Conservation (phyloP, 2,329 filamentous ascomycete species). For the Arthrinium phaeospermum region DNA sequence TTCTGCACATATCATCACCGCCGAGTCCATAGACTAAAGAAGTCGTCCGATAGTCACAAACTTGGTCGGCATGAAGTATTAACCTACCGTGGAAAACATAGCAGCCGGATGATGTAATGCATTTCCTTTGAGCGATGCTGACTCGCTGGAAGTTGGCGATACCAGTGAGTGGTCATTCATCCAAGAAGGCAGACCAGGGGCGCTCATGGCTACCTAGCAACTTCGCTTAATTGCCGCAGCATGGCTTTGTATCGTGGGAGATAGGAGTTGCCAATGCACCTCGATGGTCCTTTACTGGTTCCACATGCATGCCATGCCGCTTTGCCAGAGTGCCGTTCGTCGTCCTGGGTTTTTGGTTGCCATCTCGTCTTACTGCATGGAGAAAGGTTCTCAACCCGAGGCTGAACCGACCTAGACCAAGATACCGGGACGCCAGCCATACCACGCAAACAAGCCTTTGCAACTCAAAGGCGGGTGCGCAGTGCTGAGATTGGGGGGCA, state of each 20-base stretch:
- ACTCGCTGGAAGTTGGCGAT: neutral
- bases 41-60: neutral
- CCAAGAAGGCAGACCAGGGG: neutral
- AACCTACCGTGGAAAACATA: neutral
- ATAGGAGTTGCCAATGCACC: neutral
- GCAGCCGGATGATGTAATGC: neutral
- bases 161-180: constrained; percentile 8
- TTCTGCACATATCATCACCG: neutral
- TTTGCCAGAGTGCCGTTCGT: neutral
- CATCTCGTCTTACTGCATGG: neutral
- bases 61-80: neutral
- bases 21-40: neutral
- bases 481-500: neutral
- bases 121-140: neutral
- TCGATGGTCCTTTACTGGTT: neutral
- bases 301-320: neutral
- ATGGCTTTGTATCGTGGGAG: neutral
- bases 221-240: neutral
- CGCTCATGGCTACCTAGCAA: constrained; percentile 8
- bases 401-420: constrained; percentile 1
- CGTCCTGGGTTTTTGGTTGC: neutral
- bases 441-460: neutral
- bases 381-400: neutral
- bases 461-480: neutral
- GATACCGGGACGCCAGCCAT: neutral